These are phyloP conservation scores for Phytopythium aichiense DNA, from an alignment of 352 stramenopile genomes.

Conservation along the genomic window DNA sequence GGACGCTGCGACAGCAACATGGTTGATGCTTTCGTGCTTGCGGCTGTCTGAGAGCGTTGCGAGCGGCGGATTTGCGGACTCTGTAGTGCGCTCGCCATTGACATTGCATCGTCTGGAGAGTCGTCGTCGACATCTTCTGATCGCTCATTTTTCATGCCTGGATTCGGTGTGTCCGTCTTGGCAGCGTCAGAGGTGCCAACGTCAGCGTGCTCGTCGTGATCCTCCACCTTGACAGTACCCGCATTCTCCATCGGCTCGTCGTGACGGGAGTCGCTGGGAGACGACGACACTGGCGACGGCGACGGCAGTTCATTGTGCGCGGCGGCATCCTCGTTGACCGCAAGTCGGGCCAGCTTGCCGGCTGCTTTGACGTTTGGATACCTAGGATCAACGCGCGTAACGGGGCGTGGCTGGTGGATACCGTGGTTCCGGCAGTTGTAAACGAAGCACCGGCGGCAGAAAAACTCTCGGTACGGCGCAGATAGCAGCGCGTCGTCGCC, in stretches of 20 bases:
- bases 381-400: constrained; percentile 43
- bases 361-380: constrained; percentile 52
- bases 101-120: constrained; percentile 1
- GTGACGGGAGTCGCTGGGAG: background rate
- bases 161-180: background rate
- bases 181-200: background rate
- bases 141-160: background rate
- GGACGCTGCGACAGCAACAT: constrained; percentile 21
- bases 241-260: background rate
- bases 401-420: constrained; percentile 37
- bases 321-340: constrained; percentile 1
- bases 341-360: constrained; percentile 25
- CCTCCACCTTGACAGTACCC: background rate
- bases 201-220: background rate
- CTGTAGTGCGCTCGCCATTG: background rate
- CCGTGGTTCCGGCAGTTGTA: constrained; percentile 80
- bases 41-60: constrained; percentile 40
- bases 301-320: background rate
- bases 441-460: constrained; percentile 68
- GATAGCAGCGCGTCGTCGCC: constrained; percentile 5
- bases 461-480: constrained; percentile 45
- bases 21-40: constrained; percentile 51
- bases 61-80: constrained; percentile 25
- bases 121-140: background rate
- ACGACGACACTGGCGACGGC: background rate